Evolutionary conservation across 495 filamentous ascomycete species (phyloP).

Genomic region (Podospora pseudopauciseta): DNA sequence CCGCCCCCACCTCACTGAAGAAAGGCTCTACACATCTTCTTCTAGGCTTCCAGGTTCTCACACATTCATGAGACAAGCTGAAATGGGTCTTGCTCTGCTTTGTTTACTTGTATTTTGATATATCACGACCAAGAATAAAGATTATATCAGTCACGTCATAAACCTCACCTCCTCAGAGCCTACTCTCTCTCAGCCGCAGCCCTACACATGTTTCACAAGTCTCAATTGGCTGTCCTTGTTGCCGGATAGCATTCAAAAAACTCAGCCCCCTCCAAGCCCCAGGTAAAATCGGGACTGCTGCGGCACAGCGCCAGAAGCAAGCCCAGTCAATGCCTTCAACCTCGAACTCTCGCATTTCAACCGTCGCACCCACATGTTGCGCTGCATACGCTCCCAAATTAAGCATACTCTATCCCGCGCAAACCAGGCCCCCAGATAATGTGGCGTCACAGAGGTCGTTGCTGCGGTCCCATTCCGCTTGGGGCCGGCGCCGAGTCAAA

Average conservation of each 20-base stretch:
- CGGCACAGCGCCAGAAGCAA: not conserved
- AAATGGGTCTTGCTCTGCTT: too few relatives aligned
- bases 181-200: not conserved
- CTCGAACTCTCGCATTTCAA: not conserved
- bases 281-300: not conserved
- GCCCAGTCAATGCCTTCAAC: not conserved
- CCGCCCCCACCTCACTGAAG: not conserved
- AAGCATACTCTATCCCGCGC: not conserved
- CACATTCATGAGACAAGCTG: too few relatives aligned
- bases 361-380: not conserved
- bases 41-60: not conserved
- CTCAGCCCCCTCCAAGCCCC: not conserved
- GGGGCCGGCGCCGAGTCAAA: not conserved
- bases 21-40: not conserved
- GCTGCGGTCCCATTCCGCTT: not conserved
- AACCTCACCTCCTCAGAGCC: too few relatives aligned
- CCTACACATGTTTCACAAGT: not conserved
- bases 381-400: not conserved
- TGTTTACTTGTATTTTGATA: too few relatives aligned
- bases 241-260: not conserved
- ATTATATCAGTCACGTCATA: too few relatives aligned
- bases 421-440: not conserved
- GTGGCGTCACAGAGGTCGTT: not conserved
- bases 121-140: too few relatives aligned
- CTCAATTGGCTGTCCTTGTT: not conserved